Evolutionary conservation across 1,139 yeast genomes (phyloP).

Genomic region (Pichia sp.): DNA sequence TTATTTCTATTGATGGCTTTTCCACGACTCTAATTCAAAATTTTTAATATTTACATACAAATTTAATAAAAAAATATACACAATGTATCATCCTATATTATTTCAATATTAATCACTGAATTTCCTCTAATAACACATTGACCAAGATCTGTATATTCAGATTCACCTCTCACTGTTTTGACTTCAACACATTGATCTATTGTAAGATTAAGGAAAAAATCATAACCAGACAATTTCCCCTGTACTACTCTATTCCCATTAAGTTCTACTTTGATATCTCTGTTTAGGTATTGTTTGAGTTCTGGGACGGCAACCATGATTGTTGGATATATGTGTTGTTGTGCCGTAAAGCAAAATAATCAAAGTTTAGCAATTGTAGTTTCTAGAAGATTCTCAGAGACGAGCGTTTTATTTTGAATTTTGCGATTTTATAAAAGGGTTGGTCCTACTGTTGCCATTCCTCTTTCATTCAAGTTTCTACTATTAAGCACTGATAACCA

Average conservation of each 20-base stretch:
- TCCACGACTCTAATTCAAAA: too few relatives aligned
- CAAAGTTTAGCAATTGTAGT: background rate
- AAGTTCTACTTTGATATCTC: slow-evolving; percentile 23
- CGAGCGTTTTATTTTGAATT: too few relatives aligned
- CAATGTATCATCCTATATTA: slow-evolving; percentile 13
- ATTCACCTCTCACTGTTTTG: slow-evolving; percentile 9
- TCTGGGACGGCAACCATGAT: slow-evolving; percentile 31
- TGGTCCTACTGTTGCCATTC: too few relatives aligned
- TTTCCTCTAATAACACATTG: slow-evolving; percentile 30
- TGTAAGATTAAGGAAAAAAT: slow-evolving; percentile 28
- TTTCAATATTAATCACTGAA: slow-evolving; percentile 28
- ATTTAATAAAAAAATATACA: background rate
- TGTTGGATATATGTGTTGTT: background rate
- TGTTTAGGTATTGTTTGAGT: slow-evolving; percentile 27
- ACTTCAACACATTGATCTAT: slow-evolving; percentile 27
- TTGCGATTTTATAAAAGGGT: too few relatives aligned
- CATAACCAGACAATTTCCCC: slow-evolving; percentile 29
- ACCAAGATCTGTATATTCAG: slow-evolving; percentile 22
- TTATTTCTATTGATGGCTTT: too few relatives aligned
- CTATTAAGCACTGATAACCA: too few relatives aligned
- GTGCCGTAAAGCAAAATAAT: background rate
- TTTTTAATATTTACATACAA: too few relatives aligned
- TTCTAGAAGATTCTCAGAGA: slow-evolving; percentile 2
- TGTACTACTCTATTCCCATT: slow-evolving; percentile 27
- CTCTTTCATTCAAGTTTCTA: too few relatives aligned